These are phyloP conservation scores for Apium graveolens DNA, from an alignment of 129 eudicot species.

Conservation along the genomic window DNA sequence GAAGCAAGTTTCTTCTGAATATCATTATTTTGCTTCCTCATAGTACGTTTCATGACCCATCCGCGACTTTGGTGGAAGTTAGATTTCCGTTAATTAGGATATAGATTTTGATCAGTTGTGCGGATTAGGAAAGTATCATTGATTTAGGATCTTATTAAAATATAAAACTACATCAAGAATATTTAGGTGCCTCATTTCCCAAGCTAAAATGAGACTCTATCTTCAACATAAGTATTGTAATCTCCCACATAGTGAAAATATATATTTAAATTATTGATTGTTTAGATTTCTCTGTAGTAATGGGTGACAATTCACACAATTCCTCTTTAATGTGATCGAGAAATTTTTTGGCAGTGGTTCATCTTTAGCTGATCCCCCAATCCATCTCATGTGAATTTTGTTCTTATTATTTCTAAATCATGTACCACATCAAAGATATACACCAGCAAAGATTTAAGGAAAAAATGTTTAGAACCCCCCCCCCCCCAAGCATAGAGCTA, in stretches of 20 bases:
- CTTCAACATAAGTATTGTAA: not conserved
- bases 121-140: not conserved
- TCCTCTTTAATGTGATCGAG: not conserved
- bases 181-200: not conserved
- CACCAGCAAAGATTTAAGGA: not conserved
- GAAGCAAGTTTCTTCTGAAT: not conserved
- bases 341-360: not conserved
- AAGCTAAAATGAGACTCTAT: too few species aligned
- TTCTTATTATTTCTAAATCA: not conserved
- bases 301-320: not conserved
- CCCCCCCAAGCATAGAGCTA: not conserved
- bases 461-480: not conserved
- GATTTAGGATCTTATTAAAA: not conserved
- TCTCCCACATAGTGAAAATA: not conserved
- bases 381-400: not conserved
- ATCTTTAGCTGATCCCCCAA: not conserved
- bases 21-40: not conserved
- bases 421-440: too few species aligned
- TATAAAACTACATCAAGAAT: too few species aligned
- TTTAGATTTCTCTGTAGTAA: not conserved
- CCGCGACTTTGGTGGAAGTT: not conserved
- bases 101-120: not conserved
- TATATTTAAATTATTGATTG: not conserved
- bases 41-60: not conserved
- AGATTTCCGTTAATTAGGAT: not conserved